Evolutionary conservation across 2,329 filamentous ascomycete species (phyloP), one percentile per base, ranked within the genome.

Genomic region (Penicillium expansum): DNA sequence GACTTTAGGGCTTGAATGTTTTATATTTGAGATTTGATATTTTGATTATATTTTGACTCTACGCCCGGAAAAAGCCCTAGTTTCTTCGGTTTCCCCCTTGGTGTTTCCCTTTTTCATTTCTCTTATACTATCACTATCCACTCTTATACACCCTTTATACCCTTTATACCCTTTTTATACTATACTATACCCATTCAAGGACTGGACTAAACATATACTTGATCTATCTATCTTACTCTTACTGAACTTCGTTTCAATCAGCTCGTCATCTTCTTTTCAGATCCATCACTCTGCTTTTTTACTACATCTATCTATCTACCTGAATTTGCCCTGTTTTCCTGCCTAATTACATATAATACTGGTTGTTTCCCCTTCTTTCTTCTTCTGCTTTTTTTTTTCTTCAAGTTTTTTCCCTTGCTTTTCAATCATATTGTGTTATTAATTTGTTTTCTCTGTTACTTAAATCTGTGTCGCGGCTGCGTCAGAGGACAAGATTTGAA

Each of bases 41-140:
- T 43, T 29, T 10, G 9, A 27, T 11, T 43, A 52, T 52, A 27
- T 43, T 43, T 43, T 27, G 22, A 18, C 29, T 43, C 27, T 33
- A 22, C 20, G 10, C 27, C 20, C 20, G 20, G 10, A 29, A 51
- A 32, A 33, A 49, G 47, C 52, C 47, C 57, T 55, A 57, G 53
- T 61, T 55, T 60, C 37, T 62, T 58, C 48, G 41, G 30, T 52
- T 52, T 45, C 41, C 30, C 33, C 51, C 35, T 59, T 43, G 18
- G 47, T 27, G 11, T 33, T 35, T 48, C 41, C 41, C 49, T 48
- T 22, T 39, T 22, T 39, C n/a, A n/a, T 44, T 48, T 33, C 16
- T 32, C 22, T 43, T 48, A 35, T 16, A 27, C 11, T 39, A 10
- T 37, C 38, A 27, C 11, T 39, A 10, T 37, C 38, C 29, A 35